Conservation (phyloP, 306 rosid species). For the Ceratonia siliqua region DNA sequence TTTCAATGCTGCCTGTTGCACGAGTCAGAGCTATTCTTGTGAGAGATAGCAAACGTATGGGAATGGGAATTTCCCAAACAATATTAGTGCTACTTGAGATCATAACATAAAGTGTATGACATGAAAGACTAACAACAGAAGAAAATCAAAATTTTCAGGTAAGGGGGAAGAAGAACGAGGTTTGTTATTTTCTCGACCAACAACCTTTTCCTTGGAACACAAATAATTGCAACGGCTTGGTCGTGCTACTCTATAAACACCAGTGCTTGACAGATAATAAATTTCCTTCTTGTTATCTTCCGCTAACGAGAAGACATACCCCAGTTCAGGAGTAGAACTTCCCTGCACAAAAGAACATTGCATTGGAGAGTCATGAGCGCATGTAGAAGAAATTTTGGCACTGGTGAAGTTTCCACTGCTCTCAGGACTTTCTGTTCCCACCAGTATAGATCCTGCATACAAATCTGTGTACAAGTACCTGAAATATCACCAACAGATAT, state of each 20-base stretch:
- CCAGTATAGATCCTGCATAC: conserved; percentile 20
- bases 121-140: not conserved
- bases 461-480: conserved; percentile 43
- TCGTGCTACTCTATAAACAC: conserved; percentile 34
- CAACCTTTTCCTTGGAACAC: conserved; percentile 27
- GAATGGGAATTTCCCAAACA: not conserved
- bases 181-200: not conserved
- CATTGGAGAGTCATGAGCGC: conserved; percentile 41
- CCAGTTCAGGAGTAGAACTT: conserved; percentile 27
- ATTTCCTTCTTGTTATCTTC: conserved; percentile 38
- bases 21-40: too few species aligned
- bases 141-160: not conserved
- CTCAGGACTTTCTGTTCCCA: conserved; percentile 36
- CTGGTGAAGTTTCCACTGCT: conserved; percentile 36
- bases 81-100: not conserved
- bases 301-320: conserved; percentile 37
- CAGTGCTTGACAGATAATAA: conserved; percentile 31
- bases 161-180: conserved; percentile 20
- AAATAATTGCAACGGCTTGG: conserved; percentile 39
- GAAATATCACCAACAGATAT: conserved; percentile 15
- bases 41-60: too few species aligned
- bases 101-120: not conserved
- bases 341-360: conserved; percentile 30
- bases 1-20: too few species aligned
- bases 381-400: conserved; percentile 24